A percentile compares a stretch with the other conserved stretches of the same genome.
Conservation (phyloP, 2,329 filamentous ascomycete species). For the Verticillium albo-atrum region DNA sequence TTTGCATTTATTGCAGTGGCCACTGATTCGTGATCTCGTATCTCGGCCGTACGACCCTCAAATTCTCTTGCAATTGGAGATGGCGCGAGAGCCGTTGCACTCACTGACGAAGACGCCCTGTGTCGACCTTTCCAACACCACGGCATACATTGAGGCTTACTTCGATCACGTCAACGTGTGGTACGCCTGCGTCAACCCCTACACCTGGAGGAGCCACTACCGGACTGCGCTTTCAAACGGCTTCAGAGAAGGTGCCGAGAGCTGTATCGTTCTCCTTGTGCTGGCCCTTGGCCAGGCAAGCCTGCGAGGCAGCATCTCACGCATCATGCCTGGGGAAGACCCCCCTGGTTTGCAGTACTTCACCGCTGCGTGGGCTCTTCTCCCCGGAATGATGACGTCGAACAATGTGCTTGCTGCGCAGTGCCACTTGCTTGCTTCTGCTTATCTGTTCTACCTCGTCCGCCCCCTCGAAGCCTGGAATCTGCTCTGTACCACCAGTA, state of each 20-base stretch:
- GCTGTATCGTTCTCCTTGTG: constrained; percentile 76
- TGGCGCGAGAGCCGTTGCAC: constrained; percentile 71
- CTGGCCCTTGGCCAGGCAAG: constrained; percentile 74
- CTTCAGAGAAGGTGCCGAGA: constrained; percentile 75
- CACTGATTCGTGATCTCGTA: constrained; percentile 72
- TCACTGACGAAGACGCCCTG: constrained; percentile 59
- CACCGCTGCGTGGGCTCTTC: constrained; percentile 71
- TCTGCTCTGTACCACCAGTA: constrained; percentile 72
- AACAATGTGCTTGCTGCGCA: constrained; percentile 76
- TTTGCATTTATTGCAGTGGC: constrained; percentile 74
- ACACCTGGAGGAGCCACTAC: constrained; percentile 74
- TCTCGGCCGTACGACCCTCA: constrained; percentile 75
- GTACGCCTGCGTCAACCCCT: constrained; percentile 82
- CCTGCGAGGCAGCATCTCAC: constrained; percentile 70
- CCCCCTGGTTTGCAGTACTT: constrained; percentile 77
- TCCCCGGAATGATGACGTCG: constrained; percentile 74
- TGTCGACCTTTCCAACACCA: constrained; percentile 70
- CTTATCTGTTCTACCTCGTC: constrained; percentile 79
- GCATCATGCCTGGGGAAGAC: constrained; percentile 63
- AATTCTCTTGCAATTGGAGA: constrained; percentile 75
- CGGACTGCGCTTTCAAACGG: constrained; percentile 69
- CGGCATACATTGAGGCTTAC: constrained; percentile 72
- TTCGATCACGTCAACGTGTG: constrained; percentile 79
- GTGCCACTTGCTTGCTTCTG: constrained; percentile 74
- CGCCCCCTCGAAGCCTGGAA: constrained; percentile 81